Base-by-base conservation (phyloP, 164 flowering plant genomes). In the Taxillus chinensis region DNA sequence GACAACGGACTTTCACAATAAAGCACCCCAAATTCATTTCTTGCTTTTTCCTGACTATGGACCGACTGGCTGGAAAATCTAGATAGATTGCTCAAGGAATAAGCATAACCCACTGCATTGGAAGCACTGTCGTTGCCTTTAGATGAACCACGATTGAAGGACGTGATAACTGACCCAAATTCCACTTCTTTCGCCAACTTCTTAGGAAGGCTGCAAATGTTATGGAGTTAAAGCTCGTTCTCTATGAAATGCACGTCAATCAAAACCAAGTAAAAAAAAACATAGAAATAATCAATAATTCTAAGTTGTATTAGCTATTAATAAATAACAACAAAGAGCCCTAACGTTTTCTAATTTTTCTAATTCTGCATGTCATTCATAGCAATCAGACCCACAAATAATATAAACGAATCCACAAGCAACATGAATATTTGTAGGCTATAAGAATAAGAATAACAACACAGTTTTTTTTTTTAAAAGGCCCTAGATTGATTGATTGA, bases 131-230 rank as follows among this genome's bases (percentile, higher is more conserved):
- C 79, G 66, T 65, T 77, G 64, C 14, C 64, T 54, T 63, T 71
- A 54, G 37, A 49, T 45, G 73, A 55, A 55, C 73, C 76, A 68
- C 62, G 66, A 70, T 69, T 27, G 9, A 63, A 11, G 17, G 80
- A 69, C 17, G 70, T 66, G 66, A 75, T 77, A 10, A 68, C 57
- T 3, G 80, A 27, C 27, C 27, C 78, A 41, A 60, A 58, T 38
- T 86, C 89, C 45, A 61, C 56, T 52, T 75, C 85, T 64, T 71
- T 79, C 45, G 70, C 60, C 57, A 74, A 43, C 71, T 73, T 86
- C 40, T 81, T 68, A 27, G 91, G 82, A 43, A 86, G 83, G 73
- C 98, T 91, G 82, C 42, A 72, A 73, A 38, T 45, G 13, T 27
- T 17, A 41, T 12, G 37, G 51, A 73, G 59, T 38, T 15, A 17